These are phyloP conservation scores for Galerina marginata DNA, from an alignment of 768 basidiomycete species.

Conservation along the genomic window DNA sequence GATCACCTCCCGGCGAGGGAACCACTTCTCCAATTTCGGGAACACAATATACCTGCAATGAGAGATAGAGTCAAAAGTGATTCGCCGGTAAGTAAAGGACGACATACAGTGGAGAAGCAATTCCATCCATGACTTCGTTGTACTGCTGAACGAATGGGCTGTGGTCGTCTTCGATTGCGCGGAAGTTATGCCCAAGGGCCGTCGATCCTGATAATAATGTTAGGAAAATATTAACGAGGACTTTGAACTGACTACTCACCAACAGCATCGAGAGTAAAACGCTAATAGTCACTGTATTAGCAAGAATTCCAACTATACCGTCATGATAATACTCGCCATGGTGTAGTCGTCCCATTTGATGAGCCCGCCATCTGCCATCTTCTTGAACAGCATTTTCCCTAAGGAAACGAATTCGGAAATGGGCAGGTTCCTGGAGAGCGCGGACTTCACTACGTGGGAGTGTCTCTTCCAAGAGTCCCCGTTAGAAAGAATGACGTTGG, in stretches of 20 bases:
- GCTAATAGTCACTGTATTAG: neutral
- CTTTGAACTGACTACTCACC: neutral
- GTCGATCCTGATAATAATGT: neutral
- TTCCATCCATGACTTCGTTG: neutral
- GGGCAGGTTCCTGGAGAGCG: neutral
- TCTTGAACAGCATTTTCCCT: neutral
- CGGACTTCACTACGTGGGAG: neutral
- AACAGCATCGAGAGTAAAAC: neutral
- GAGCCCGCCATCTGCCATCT: neutral
- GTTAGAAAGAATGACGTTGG: neutral
- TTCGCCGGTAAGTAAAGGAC: neutral
- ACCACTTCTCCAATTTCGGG: neutral
- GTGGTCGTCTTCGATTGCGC: neutral
- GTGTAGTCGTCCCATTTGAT: constrained; percentile 4
- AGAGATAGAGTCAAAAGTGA: neutral
- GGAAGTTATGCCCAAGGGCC: neutral
- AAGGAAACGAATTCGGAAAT: neutral
- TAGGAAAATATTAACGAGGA: too few species aligned
- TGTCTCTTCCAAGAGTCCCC: neutral
- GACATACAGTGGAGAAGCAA: neutral
- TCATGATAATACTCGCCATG: neutral
- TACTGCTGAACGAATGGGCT: neutral
- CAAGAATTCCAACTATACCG: too few species aligned
- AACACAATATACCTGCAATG: neutral
- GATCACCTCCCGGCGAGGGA: neutral